These are phyloP conservation scores for Phytophthora rubi DNA, from an alignment of 352 stramenopile species.

Conservation along the genomic window DNA sequence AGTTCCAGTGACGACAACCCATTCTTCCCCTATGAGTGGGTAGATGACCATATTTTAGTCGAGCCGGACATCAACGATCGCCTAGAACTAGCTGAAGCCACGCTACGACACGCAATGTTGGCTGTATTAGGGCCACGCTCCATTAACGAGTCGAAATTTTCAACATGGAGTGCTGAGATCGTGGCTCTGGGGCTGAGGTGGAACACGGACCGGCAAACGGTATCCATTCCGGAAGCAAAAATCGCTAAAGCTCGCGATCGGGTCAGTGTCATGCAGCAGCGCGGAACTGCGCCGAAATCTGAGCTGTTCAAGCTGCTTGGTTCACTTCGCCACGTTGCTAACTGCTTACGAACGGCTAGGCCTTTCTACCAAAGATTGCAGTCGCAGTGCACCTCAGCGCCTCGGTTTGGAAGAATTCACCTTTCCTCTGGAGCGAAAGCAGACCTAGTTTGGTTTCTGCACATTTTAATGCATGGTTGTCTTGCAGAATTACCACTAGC, in stretches of 20 bases:
- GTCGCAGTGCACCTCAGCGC: neutral
- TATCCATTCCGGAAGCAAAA: conserved; percentile 31
- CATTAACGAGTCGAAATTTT: conserved; percentile 42
- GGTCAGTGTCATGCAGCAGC: neutral
- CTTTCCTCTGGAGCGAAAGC: neutral
- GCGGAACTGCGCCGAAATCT: neutral
- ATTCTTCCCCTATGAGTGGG: conserved; percentile 42
- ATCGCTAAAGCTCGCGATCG: conserved; percentile 17
- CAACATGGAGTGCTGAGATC: conserved; percentile 10
- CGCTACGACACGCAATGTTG: conserved; percentile 29
- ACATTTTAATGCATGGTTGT: conserved; percentile 11
- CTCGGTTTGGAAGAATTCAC: conserved; percentile 2
- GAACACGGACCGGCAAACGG: conserved; percentile 12
- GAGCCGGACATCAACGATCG: conserved; percentile 11
- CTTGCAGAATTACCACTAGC: conserved; percentile 6
- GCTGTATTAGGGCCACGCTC: conserved; percentile 21
- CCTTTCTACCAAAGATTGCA: conserved; percentile 31
- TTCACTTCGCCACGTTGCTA: conserved; percentile 29
- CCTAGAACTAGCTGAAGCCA: conserved; percentile 17
- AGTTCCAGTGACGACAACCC: conserved; percentile 3
- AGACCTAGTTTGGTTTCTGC: conserved; percentile 3
- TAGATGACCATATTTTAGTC: conserved; percentile 42
- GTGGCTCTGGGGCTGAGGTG: conserved; percentile 20
- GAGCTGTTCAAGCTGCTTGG: conserved; percentile 30
- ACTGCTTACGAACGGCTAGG: conserved; percentile 21